A percentile compares a stretch with the other conserved stretches of the same genome.
These are phyloP conservation scores for Rhizodiscina lignyota DNA, from an alignment of 495 filamentous ascomycete genomes.

Conservation along the genomic window DNA sequence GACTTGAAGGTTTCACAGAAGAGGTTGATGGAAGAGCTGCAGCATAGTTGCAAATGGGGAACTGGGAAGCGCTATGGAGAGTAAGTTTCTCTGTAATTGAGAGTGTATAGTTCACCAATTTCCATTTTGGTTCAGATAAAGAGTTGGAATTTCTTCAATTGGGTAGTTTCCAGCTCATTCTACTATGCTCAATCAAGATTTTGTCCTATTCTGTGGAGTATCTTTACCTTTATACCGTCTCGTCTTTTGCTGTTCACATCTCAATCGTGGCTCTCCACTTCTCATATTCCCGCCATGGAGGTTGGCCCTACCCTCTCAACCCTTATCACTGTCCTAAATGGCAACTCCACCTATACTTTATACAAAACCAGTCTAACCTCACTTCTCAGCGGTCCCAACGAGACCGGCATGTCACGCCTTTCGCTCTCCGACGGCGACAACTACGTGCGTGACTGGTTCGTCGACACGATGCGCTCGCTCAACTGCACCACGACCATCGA, in stretches of 20 bases:
- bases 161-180: neutral
- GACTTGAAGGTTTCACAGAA: conserved; percentile 39
- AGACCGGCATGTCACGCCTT: conserved; percentile 51
- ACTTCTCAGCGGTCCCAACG: conserved; percentile 29
- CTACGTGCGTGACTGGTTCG: conserved; percentile 59
- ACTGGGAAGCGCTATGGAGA: conserved; percentile 45
- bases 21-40: conserved; percentile 43
- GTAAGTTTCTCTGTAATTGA: conserved; percentile 24
- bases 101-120: neutral
- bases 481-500: conserved; percentile 47
- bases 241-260: neutral
- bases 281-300: neutral
- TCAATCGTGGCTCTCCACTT: neutral
- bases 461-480: conserved; percentile 41
- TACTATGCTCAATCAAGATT: neutral
- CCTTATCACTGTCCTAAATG: neutral
- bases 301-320: neutral
- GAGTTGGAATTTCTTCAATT: neutral
- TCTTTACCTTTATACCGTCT: neutral
- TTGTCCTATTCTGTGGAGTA: neutral
- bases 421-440: conserved; percentile 57
- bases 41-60: conserved; percentile 53
- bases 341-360: conserved; percentile 1
- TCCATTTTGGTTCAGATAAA: neutral
- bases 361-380: neutral